These are phyloP conservation scores for Lactarius hatsudake DNA, from an alignment of 768 basidiomycete species.

Conservation along the genomic window DNA sequence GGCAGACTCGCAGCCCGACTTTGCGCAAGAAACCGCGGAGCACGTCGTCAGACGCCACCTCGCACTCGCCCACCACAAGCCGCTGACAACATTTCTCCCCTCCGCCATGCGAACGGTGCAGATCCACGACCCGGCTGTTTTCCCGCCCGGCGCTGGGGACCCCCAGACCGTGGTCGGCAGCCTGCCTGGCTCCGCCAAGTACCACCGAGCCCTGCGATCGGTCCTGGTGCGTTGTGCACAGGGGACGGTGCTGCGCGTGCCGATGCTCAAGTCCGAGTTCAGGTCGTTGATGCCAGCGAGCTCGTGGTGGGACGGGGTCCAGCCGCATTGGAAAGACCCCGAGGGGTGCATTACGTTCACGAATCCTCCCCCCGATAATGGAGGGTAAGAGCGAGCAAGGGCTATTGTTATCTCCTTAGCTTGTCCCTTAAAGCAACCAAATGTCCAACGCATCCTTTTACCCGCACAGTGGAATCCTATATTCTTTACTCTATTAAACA, in stretches of 20 bases:
- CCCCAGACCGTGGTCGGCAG: conserved; percentile 22
- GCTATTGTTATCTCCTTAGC: background rate
- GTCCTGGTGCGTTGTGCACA: conserved; percentile 57
- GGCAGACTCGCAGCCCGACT: conserved; percentile 54
- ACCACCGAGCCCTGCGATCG: conserved; percentile 38
- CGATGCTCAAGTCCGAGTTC: conserved; percentile 59
- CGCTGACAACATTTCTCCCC: conserved; percentile 30
- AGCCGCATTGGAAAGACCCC: conserved; percentile 14
- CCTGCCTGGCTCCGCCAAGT: conserved; percentile 45
- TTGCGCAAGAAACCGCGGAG: conserved; percentile 53
- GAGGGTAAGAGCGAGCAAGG: background rate
- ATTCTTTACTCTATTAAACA: background rate
- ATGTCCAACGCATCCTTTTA: no score
- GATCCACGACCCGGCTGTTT: conserved; percentile 28
- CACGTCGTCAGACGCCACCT: conserved; percentile 53
- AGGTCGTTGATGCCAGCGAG: conserved; percentile 51
- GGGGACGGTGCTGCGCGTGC: conserved; percentile 51
- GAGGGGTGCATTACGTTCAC: conserved; percentile 16
- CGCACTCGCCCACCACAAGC: conserved; percentile 65
- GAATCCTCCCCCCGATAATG: background rate
- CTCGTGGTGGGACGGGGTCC: conserved; percentile 80
- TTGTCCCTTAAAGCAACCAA: background rate
- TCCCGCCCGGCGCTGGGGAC: background rate
- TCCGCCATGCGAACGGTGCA: conserved; percentile 33
- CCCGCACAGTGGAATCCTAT: no score